Evolutionary conservation across 306 rosid species (phyloP), one percentile per base, ranked within the genome.

Genomic region (Malus sieversii): DNA sequence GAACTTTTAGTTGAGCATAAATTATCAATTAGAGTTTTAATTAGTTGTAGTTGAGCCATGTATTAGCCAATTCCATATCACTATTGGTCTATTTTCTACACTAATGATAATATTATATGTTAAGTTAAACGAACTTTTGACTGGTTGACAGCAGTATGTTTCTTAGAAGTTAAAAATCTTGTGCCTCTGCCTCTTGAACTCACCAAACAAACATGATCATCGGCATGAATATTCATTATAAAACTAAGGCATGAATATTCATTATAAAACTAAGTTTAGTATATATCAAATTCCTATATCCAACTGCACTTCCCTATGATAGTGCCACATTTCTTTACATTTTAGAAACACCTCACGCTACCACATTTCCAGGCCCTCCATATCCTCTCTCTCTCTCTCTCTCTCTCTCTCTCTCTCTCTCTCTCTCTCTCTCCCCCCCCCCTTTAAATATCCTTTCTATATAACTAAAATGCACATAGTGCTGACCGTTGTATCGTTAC

Each of bases 281-380:
- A 71, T 71, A 81, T 74, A 76, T 85, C 60, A 85, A 77, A 85
- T 89, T 85, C 86, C 48, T 79, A 83, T 69, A 38, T 78, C 84
- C 82, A 82, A 20, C 60, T 20, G 60, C 89, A 78, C 82, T 83
- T 89, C 87, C 87, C 91, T n/a, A 83, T 82, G 79, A 80, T 78
- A 79, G 75, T 84, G 91, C 87, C 48, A 63, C 6, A 84, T 76
- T 79, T 77, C 19, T 80, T 77, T 77, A 77, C 45, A 80, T 59
- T 32, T 72, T 67, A 4, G 45, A 40, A 64, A 67, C 74, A 42
- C 69, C 75, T 77, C 77, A 48, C 76, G 33, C 75, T 2, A 70
- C 86, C 86, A 82, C 85, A 85, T 84, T 85, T 80, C 83, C 73
- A 55, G 85, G 81, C 79, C 80, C 65, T 60, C 53, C 32, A 70